Conservation (phyloP, 331 rosid species). For the Malus hybrid region DNA sequence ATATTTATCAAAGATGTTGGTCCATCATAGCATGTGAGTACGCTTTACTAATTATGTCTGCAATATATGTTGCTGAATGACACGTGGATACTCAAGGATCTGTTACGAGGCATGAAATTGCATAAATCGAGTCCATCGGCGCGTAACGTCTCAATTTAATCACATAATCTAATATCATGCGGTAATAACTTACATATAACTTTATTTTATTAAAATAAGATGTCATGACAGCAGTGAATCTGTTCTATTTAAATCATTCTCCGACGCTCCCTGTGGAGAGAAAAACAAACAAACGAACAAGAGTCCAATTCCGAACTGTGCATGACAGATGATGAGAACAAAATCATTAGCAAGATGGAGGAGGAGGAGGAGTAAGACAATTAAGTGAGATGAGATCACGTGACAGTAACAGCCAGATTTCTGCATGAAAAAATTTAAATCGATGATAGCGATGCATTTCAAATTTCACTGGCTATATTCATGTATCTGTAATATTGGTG, state of each 20-base stretch:
- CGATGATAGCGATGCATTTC: neutral
- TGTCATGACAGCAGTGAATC: neutral
- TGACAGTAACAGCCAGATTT: slow-evolving; percentile 20
- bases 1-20: neutral
- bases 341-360: neutral
- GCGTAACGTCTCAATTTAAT: no score
- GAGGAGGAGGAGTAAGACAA: neutral
- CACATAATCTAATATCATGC: accelerated
- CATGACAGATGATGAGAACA: neutral
- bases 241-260: no score
- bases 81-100: neutral
- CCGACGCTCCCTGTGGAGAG: no score
- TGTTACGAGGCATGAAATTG: neutral
- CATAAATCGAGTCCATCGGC: accelerated
- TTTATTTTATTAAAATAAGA: no score
- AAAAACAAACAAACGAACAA: neutral
- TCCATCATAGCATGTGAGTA: neutral
- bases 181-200: accelerated
- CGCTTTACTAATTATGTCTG: neutral
- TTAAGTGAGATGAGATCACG: slow-evolving; percentile 29
- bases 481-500: no score
- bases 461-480: neutral
- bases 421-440: neutral
- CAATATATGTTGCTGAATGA: neutral
- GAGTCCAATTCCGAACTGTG: neutral